These are phyloP conservation scores for Fusarium pseudoanthophilum DNA, from an alignment of 2,329 filamentous ascomycete species.

Conservation along the genomic window DNA sequence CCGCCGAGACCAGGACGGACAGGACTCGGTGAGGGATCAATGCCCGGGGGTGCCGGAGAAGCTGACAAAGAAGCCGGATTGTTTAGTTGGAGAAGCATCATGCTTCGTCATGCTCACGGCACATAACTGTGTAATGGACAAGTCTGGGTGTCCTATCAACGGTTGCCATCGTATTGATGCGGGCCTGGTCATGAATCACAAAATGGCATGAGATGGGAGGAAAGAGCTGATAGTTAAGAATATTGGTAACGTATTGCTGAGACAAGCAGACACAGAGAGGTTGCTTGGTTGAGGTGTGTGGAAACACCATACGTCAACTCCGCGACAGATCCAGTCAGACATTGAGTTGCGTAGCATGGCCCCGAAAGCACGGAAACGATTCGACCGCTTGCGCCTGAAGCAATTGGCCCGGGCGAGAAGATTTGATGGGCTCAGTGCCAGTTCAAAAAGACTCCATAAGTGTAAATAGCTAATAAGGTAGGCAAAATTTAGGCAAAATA, in stretches of 20 bases:
- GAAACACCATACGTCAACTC: constrained; percentile 37
- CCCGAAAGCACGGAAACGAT: constrained; percentile 29
- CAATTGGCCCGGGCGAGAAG: constrained; percentile 13
- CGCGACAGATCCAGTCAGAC: constrained; percentile 29
- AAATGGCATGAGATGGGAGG: not conserved
- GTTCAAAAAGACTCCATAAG: constrained; percentile 11
- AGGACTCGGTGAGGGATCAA: constrained; percentile 42
- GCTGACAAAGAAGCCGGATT: constrained; percentile 34
- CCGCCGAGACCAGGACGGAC: constrained; percentile 30
- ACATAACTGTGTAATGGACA: constrained; percentile 7
- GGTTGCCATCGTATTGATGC: not conserved
- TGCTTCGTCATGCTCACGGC: constrained; percentile 41
- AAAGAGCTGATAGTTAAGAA: constrained; percentile 23
- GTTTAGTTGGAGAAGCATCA: constrained; percentile 31
- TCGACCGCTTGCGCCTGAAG: constrained; percentile 25
- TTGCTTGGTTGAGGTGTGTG: constrained; percentile 22
- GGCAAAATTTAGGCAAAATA: constrained; percentile 17
- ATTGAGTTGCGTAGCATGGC: constrained; percentile 21
- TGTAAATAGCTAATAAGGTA: constrained; percentile 1
- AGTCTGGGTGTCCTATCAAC: constrained; percentile 5
- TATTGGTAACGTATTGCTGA: constrained; percentile 17
- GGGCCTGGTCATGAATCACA: constrained; percentile 6
- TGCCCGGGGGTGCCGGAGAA: constrained; percentile 38
- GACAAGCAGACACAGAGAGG: constrained; percentile 5
- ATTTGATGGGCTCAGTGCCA: constrained; percentile 4